A percentile compares a stretch with the other conserved stretches of the same genome.
Conservation (phyloP, 345 rosid species). For the Kernera saxatilis region DNA sequence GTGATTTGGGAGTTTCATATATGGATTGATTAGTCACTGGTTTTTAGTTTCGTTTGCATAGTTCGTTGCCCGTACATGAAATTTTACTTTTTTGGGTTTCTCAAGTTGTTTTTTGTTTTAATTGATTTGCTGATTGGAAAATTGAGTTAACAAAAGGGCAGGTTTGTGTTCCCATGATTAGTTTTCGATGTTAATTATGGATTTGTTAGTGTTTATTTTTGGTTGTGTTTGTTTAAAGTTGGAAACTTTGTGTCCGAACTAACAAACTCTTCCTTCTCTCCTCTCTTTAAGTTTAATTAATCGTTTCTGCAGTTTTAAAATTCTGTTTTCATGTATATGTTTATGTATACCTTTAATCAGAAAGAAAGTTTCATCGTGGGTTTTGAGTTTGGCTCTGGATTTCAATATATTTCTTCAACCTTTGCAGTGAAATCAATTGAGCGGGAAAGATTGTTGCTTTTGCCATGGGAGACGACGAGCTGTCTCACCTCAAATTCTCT, state of each 20-base stretch:
- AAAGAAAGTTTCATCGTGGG: background rate
- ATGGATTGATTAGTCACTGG: background rate
- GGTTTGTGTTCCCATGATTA: slow-evolving; percentile 16
- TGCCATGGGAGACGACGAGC: slow-evolving; percentile 32
- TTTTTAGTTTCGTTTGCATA: background rate
- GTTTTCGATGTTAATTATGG: slow-evolving; percentile 32
- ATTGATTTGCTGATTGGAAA: background rate
- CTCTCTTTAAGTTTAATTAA: background rate
- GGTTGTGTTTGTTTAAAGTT: slow-evolving; percentile 24
- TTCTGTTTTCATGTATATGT: slow-evolving; percentile 21
- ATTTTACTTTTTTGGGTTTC: background rate
- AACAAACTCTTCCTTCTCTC: slow-evolving; percentile 18
- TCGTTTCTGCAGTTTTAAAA: slow-evolving; percentile 24
- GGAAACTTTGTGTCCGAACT: slow-evolving; percentile 10
- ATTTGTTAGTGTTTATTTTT: slow-evolving; percentile 32
- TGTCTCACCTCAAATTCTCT: slow-evolving; percentile 36
- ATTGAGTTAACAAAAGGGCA: slow-evolving; percentile 17
- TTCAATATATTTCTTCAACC: slow-evolving; percentile 7
- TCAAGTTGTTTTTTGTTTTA: background rate
- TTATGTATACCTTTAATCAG: slow-evolving; percentile 16
- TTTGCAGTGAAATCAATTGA: slow-evolving; percentile 36
- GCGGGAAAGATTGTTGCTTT: slow-evolving; percentile 24
- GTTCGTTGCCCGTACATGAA: background rate
- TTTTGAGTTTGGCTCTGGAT: background rate
- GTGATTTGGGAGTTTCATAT: slow-evolving; percentile 14